A percentile compares a stretch with the other conserved stretches of the same genome.
These are phyloP conservation scores for Trichoderma koningii DNA, from an alignment of 2,329 filamentous ascomycete species.

Conservation along the genomic window DNA sequence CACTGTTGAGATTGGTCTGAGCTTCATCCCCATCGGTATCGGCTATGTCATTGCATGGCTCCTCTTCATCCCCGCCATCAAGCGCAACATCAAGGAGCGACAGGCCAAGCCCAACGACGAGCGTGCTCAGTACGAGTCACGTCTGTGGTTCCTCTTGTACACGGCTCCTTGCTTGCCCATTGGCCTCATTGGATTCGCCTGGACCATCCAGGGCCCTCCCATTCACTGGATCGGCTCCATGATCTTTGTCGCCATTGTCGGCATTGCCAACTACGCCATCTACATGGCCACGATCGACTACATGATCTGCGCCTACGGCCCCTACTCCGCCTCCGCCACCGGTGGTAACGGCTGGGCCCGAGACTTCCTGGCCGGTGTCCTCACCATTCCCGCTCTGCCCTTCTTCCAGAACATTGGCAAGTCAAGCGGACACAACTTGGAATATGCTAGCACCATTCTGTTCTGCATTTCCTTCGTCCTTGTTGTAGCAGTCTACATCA, in stretches of 20 bases:
- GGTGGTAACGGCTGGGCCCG: conserved; percentile 75
- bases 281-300: conserved; percentile 80
- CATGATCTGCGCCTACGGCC: conserved; percentile 73
- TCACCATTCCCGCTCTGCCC: conserved; percentile 67
- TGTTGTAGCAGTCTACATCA: conserved; percentile 64
- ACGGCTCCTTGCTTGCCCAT: conserved; percentile 63
- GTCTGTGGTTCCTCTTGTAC: conserved; percentile 66
- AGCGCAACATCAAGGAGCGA: conserved; percentile 54
- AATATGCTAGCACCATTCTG: conserved; percentile 65
- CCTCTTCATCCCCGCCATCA: conserved; percentile 60
- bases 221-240: conserved; percentile 69
- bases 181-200: conserved; percentile 70
- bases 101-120: conserved; percentile 55
- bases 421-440: conserved; percentile 51
- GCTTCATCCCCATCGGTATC: conserved; percentile 66
- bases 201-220: conserved; percentile 64
- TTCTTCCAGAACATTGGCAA: conserved; percentile 61
- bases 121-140: conserved; percentile 67
- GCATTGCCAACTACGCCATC: conserved; percentile 72
- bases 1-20: conserved; percentile 57
- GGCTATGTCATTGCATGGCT: conserved; percentile 66
- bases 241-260: conserved; percentile 66
- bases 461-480: conserved; percentile 63
- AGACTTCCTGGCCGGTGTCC: conserved; percentile 71
- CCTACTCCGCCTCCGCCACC: conserved; percentile 72